A percentile compares a stretch with the other conserved stretches of the same genome.
Evolutionary conservation across 2,329 filamentous ascomycete genomes (phyloP).

Genomic region (Myriosclerotinia duriaeana): DNA sequence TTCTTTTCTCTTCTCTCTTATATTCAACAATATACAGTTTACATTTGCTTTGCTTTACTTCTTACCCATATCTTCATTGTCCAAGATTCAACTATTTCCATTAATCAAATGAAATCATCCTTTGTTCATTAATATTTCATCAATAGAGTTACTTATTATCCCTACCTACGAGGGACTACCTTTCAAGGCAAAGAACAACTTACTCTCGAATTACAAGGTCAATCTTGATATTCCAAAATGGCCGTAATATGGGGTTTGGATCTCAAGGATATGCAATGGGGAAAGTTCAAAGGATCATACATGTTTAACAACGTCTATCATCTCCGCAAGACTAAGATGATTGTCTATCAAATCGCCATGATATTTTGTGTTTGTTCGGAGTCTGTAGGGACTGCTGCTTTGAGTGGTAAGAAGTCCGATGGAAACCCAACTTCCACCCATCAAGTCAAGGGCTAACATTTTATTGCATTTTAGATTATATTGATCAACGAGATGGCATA

Average conservation of each 20-base stretch:
- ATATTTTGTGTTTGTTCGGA: constrained; percentile 57
- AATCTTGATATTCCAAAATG: not conserved
- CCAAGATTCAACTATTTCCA: not conserved
- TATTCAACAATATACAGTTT: not conserved
- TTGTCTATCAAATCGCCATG: constrained; percentile 60
- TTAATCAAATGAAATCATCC: not conserved
- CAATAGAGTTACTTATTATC: not conserved
- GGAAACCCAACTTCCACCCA: not conserved
- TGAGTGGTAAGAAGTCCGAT: constrained; percentile 48
- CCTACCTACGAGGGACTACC: not conserved
- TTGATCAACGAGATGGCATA: constrained; percentile 53
- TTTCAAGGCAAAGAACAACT: not conserved
- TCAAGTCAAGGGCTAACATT: not conserved
- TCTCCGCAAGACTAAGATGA: constrained; percentile 56
- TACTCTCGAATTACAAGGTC: not conserved
- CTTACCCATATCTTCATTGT: not conserved
- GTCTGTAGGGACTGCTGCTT: constrained; percentile 54
- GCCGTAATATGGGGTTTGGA: constrained; percentile 57
- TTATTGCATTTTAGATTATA: constrained; percentile 47
- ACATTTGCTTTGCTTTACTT: not conserved
- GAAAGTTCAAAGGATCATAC: constrained; percentile 56
- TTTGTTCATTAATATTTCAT: not conserved
- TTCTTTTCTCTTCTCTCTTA: not conserved
- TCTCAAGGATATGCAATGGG: constrained; percentile 57
- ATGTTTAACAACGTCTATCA: constrained; percentile 59